Evolutionary conservation across 148 eudicot species (phyloP).

Genomic region (Limonium bicolor): DNA sequence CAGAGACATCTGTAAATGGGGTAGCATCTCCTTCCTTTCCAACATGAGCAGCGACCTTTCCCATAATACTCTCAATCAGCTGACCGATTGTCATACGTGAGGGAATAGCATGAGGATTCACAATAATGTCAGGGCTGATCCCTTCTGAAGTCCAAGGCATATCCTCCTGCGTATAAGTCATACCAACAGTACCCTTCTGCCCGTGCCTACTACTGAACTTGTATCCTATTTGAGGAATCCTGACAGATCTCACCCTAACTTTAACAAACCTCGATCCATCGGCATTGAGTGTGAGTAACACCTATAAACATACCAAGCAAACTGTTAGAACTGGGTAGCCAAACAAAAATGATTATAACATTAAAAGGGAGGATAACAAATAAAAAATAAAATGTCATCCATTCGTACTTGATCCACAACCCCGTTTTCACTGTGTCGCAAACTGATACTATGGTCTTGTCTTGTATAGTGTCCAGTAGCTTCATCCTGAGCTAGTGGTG

Average conservation of each 20-base stretch:
- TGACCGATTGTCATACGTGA: slow-evolving; percentile 96
- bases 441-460: slow-evolving; percentile 75
- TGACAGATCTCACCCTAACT: slow-evolving; percentile 78
- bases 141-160: slow-evolving; percentile 95
- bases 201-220: slow-evolving; percentile 92
- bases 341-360: too few relatives aligned
- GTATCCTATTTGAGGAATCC: slow-evolving; percentile 94
- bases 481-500: slow-evolving; percentile 66
- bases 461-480: slow-evolving; percentile 62
- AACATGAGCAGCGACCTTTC: slow-evolving; percentile 94
- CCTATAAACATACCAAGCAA: slow-evolving; percentile 22
- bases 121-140: slow-evolving; percentile 81
- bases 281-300: slow-evolving; percentile 74
- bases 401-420: slow-evolving; percentile 70
- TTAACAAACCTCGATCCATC: slow-evolving; percentile 82
- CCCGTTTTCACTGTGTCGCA: slow-evolving; percentile 83
- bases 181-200: slow-evolving; percentile 88
- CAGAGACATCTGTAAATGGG: slow-evolving; percentile 92
- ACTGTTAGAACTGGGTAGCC: too few relatives aligned
- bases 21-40: slow-evolving; percentile 98
- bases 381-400: not conserved
- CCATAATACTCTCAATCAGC: slow-evolving; percentile 92
- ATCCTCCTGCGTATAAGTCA: slow-evolving; percentile 93
- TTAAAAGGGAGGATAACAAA: too few relatives aligned
- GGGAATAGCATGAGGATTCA: slow-evolving; percentile 93